Percentiles rank a stretch among this genome's conserved stretches.
phyloP scores from a whole-genome alignment of 2,329 filamentous ascomycete species.

The Annulohypoxylon truncatum region DNA sequence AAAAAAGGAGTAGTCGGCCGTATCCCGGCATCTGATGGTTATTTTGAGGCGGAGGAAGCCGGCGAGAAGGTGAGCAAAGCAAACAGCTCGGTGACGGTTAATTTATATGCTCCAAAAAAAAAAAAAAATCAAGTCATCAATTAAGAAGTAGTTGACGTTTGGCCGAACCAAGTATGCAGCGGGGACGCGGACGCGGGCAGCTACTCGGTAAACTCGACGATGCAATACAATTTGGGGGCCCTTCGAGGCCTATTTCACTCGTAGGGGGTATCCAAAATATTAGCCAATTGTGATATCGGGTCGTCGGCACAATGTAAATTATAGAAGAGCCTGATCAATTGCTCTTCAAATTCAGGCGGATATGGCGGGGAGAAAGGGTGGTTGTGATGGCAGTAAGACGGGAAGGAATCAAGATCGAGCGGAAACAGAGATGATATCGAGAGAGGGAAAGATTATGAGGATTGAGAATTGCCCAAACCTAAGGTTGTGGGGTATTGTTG shows the following conservation, averaged over 20 bases:
- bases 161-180: conserved; percentile 24
- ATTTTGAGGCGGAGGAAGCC: conserved; percentile 2
- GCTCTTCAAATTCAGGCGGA: conserved; percentile 34
- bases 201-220: conserved; percentile 20
- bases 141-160: conserved; percentile 28
- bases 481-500: conserved; percentile 27
- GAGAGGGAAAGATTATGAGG: conserved; percentile 24
- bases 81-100: conserved; percentile 15
- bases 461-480: conserved; percentile 14
- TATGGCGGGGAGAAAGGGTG: conserved; percentile 32
- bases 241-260: conserved; percentile 2
- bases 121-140: conserved; percentile 16
- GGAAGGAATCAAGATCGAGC: conserved; percentile 38
- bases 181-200: conserved; percentile 1
- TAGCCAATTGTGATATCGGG: conserved; percentile 21
- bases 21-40: conserved; percentile 25
- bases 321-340: conserved; percentile 27
- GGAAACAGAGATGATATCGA: conserved; percentile 36
- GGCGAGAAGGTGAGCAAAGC: conserved; percentile 29
- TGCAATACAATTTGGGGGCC: conserved; percentile 13
- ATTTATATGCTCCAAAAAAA: conserved; percentile 26
- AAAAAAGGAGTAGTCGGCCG: conserved; percentile 8
- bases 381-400: conserved; percentile 24
- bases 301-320: conserved; percentile 26
- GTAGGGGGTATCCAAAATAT: conserved; percentile 11